Conservation (phyloP, 2,329 filamentous ascomycete genomes). For the Blumeriella jaapii region DNA sequence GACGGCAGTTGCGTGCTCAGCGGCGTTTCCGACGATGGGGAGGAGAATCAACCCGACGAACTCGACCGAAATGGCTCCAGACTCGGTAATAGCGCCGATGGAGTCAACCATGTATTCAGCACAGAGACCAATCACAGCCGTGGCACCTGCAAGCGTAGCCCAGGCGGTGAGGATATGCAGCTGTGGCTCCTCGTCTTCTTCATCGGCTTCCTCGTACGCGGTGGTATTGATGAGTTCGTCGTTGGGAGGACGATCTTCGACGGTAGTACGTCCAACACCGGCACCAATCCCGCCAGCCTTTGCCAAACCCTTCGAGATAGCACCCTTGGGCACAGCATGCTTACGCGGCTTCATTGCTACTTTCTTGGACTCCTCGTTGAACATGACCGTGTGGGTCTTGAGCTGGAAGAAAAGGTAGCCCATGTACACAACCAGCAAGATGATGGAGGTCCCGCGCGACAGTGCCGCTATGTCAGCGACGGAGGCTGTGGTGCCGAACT, state of each 20-base stretch:
- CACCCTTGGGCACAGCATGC: constrained; percentile 27
- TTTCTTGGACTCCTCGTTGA: constrained; percentile 71
- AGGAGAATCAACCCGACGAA: constrained; percentile 74
- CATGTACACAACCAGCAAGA: constrained; percentile 72
- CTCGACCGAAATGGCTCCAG: constrained; percentile 60
- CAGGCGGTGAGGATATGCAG: constrained; percentile 63
- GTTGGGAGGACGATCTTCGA: constrained; percentile 16
- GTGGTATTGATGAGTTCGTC: constrained; percentile 33
- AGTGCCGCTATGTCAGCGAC: constrained; percentile 42
- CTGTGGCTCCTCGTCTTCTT: constrained; percentile 64
- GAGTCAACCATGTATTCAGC: constrained; percentile 69
- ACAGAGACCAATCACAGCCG: constrained; percentile 60
- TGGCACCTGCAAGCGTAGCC: constrained; percentile 57
- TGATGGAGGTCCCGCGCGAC: constrained; percentile 65
- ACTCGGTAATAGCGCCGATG: constrained; percentile 61
- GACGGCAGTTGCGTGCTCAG: constrained; percentile 72
- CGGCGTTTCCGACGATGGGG: constrained; percentile 71
- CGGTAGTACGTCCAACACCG: constrained; percentile 20
- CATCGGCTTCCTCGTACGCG: constrained; percentile 40
- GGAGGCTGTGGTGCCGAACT: constrained; percentile 33
- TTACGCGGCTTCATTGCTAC: constrained; percentile 47
- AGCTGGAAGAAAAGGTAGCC: constrained; percentile 87
- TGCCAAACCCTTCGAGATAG: constrained; percentile 23
- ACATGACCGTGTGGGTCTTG: constrained; percentile 70
- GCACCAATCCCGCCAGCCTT: constrained; percentile 25